These are phyloP conservation scores for Ensete glaucum DNA, from an alignment of 176 grass and related monocot genomes.

Conservation along the genomic window DNA sequence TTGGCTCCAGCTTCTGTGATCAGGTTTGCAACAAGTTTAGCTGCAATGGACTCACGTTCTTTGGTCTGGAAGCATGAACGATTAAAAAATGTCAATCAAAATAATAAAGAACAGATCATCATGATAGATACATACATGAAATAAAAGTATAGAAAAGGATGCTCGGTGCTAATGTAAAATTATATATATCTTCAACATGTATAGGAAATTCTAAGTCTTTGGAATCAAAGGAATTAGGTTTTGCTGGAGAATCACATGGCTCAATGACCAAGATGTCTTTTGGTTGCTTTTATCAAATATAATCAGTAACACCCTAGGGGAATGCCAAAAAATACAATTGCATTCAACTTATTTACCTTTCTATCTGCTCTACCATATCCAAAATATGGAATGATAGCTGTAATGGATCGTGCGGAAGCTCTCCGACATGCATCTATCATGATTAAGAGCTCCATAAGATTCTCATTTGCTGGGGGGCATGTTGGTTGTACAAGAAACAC, in stretches of 20 bases:
- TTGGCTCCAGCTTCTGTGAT: conserved; percentile 13
- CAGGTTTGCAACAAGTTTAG: conserved; percentile 18
- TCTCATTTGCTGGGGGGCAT: conserved; percentile 14
- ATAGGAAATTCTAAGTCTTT: not conserved
- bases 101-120: not conserved
- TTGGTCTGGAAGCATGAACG: conserved; percentile 7
- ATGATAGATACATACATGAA: not conserved
- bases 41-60: conserved; percentile 18
- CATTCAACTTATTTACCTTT: conserved; percentile 1
- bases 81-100: not conserved
- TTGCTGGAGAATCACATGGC: not conserved
- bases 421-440: conserved; percentile 21
- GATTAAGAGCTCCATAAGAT: conserved; percentile 14
- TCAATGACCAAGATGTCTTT: not conserved
- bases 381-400: conserved; percentile 17
- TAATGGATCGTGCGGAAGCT: conserved; percentile 12
- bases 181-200: not conserved
- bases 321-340: not conserved
- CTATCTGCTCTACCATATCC: conserved; percentile 20
- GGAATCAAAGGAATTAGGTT: no score
- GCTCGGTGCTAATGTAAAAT: not conserved
- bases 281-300: not conserved
- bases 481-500: conserved; percentile 10
- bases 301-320: not conserved
- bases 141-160: not conserved